Evolutionary conservation across 2,329 filamentous ascomycete genomes (phyloP), one percentile per base, ranked within the genome.

Genomic region (Coniochaeta sp.): DNA sequence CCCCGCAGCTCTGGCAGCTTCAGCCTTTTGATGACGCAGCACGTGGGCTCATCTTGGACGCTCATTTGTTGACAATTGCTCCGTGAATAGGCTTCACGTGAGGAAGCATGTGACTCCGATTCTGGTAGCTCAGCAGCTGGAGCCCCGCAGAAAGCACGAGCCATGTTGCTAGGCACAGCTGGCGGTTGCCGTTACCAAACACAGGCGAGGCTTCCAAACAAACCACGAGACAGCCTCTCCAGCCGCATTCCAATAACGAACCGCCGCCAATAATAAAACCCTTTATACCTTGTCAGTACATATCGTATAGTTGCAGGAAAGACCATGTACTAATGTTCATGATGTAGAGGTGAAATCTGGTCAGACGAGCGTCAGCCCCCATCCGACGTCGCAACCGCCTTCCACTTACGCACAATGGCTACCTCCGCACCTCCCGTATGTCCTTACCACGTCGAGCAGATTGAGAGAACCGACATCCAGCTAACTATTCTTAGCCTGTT

Each of bases 401-500:
- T 50, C 33, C 31, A 22, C 47, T 31, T 28, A n/a, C 38, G 2
- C 56, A 61, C 47, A 56, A 62, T 62, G 61, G 61, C 58, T 60
- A 52, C 61, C 36, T 58, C 57, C 26, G 61, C 59, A 36, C 59
- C 55, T 58, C 59, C 61, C n/a, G 61, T 62, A 60, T 36, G 61
- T 34, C 7, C 33, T 34, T 3, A 34, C 14, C 38, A 12, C 19
- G 4, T 36, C 5, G 22, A 36, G 16, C 12, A 28, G 2, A 55
- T 55, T 19, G 17, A 31, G 16, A n/a, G 31, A 57, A 19, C 22
- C 28, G 16, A 26, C 31, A 22, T 34, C 40, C 24, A 28, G 34
- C 64, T 66, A 36, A 65, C 63, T 33, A 40, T 43, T 9, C n/a
- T n/a, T 57, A 93, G 89, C 91, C 91, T 62, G 83, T 96, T 68